These are phyloP conservation scores for Thraustotheca clavata DNA, from an alignment of 352 stramenopile species.

Conservation along the genomic window DNA sequence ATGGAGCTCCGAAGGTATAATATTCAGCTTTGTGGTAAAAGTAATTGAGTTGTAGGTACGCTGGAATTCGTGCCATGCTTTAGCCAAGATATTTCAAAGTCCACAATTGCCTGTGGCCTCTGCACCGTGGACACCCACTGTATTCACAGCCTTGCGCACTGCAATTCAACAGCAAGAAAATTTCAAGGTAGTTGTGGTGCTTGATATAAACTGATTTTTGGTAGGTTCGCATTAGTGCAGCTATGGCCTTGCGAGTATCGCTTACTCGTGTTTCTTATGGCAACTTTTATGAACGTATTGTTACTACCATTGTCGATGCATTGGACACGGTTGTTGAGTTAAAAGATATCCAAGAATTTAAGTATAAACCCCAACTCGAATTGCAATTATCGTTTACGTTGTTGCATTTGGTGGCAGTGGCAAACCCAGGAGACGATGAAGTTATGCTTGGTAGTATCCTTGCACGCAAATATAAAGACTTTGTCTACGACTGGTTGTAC, in stretches of 20 bases:
- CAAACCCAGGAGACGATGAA: slow-evolving; percentile 59
- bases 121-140: slow-evolving; percentile 58
- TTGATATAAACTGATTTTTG: background rate
- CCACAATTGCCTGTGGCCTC: slow-evolving; percentile 64
- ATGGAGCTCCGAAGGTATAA: slow-evolving; percentile 65
- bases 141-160: slow-evolving; percentile 69
- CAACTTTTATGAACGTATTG: slow-evolving; percentile 52
- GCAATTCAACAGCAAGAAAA: slow-evolving; percentile 81
- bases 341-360: slow-evolving; percentile 83
- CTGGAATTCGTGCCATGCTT: slow-evolving; percentile 82
- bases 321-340: slow-evolving; percentile 77
- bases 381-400: slow-evolving; percentile 82
- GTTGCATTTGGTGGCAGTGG: slow-evolving; percentile 72
- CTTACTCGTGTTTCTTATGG: slow-evolving; percentile 58
- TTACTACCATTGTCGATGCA: slow-evolving; percentile 59
- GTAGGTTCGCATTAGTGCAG: slow-evolving; percentile 65
- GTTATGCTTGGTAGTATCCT: slow-evolving; percentile 28
- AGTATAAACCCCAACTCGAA: slow-evolving; percentile 85
- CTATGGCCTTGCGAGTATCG: slow-evolving; percentile 64
- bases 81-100: slow-evolving; percentile 79
- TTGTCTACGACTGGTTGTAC: slow-evolving; percentile 85
- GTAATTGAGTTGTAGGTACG: slow-evolving; percentile 21
- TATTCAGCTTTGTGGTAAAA: background rate
- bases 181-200: slow-evolving; percentile 48
- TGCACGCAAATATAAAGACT: slow-evolving; percentile 49